Evolutionary conservation across 192 early-diverging fungal species (phyloP).

Genomic region (Haplosporangium gracile): DNA sequence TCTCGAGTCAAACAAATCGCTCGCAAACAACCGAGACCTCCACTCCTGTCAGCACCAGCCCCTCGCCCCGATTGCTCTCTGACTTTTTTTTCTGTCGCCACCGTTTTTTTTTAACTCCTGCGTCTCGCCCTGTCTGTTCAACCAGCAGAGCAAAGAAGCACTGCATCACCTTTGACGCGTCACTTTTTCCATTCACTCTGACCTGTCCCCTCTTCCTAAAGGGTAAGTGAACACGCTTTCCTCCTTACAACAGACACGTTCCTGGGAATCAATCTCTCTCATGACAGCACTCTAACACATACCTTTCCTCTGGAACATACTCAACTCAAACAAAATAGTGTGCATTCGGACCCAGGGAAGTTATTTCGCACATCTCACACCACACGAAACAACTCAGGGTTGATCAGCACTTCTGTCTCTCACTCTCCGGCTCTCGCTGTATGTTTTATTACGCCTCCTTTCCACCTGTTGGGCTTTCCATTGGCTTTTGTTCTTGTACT

Average conservation of each 20-base stretch:
- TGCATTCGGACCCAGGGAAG: too few relatives aligned
- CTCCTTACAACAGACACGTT: background rate
- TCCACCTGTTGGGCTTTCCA: too few relatives aligned
- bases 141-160: background rate
- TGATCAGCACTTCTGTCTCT: too few relatives aligned
- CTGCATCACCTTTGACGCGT: conserved; percentile 7
- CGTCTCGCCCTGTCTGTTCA: background rate
- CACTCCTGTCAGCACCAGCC: background rate
- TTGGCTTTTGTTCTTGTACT: too few relatives aligned
- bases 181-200: background rate
- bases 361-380: too few relatives aligned
- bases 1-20: background rate
- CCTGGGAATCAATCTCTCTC: background rate
- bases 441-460: too few relatives aligned
- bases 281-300: background rate
- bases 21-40: background rate
- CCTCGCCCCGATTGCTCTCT: background rate
- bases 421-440: too few relatives aligned
- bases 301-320: background rate
- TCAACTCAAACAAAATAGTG: too few relatives aligned
- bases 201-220: background rate
- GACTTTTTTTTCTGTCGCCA: background rate
- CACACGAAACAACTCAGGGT: too few relatives aligned
- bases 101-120: background rate
- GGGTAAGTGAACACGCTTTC: background rate